phyloP scores from a whole-genome alignment of 2,329 filamentous ascomycete genomes.

The Chaetomium sp. region DNA sequence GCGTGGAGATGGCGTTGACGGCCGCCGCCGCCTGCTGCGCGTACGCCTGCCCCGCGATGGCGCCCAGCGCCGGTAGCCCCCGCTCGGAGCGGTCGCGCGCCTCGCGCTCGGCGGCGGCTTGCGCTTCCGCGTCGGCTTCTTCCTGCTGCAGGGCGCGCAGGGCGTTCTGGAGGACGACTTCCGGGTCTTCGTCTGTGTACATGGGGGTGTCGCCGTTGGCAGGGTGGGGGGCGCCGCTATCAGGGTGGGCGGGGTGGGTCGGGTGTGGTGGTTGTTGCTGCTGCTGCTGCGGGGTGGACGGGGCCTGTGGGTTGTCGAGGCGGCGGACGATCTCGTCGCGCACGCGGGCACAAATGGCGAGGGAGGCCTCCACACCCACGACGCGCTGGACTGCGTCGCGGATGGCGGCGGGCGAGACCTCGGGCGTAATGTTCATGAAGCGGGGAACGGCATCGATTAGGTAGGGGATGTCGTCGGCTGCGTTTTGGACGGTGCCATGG shows the following conservation, averaged over 20 bases:
- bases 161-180: slow-evolving; percentile 61
- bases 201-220: slow-evolving; percentile 27
- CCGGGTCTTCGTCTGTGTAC: slow-evolving; percentile 56
- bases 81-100: slow-evolving; percentile 54
- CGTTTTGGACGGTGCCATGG: slow-evolving; percentile 51
- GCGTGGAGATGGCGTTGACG: slow-evolving; percentile 36
- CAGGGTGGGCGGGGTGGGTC: slow-evolving; percentile 11
- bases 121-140: slow-evolving; percentile 60
- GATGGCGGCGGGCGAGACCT: slow-evolving; percentile 62
- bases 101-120: slow-evolving; percentile 56
- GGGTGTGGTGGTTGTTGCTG: slow-evolving; percentile 14
- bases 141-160: slow-evolving; percentile 61
- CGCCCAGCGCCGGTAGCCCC: slow-evolving; percentile 38
- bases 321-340: slow-evolving; percentile 59
- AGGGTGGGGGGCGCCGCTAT: not conserved
- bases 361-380: slow-evolving; percentile 57
- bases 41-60: slow-evolving; percentile 34
- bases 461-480: slow-evolving; percentile 60
- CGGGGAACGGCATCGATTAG: slow-evolving; percentile 62
- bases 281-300: slow-evolving; percentile 22
- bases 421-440: slow-evolving; percentile 59
- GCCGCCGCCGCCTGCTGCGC: slow-evolving; percentile 34
- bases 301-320: slow-evolving; percentile 38
- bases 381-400: slow-evolving; percentile 58
- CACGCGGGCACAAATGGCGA: slow-evolving; percentile 58